Percentiles rank a stretch among this genome's conserved stretches.
These are phyloP conservation scores for Mycena vitilis DNA, from an alignment of 768 basidiomycete genomes.

Conservation along the genomic window DNA sequence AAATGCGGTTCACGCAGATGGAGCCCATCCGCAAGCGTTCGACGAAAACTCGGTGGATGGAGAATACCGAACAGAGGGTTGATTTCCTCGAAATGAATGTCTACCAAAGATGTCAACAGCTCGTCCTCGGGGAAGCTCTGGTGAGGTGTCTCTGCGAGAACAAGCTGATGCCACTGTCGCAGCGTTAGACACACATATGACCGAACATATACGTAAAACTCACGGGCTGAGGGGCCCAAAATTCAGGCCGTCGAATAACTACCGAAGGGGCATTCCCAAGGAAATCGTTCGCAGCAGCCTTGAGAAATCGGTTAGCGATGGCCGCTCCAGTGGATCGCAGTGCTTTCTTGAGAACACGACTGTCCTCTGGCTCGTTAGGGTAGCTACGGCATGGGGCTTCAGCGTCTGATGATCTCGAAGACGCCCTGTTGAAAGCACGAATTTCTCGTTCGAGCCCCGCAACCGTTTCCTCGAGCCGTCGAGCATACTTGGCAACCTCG, in stretches of 20 bases:
- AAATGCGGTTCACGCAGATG: slow-evolving; percentile 65
- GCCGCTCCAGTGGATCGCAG: no score
- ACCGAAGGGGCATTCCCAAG: no score
- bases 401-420: neutral
- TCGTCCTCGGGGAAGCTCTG: slow-evolving; percentile 61
- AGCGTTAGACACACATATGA: neutral
- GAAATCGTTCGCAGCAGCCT: no score
- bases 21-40: slow-evolving; percentile 55
- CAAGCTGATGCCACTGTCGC: slow-evolving; percentile 6
- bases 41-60: slow-evolving; percentile 73
- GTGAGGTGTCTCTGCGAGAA: slow-evolving; percentile 25
- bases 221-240: no score
- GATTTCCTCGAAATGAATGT: slow-evolving; percentile 65
- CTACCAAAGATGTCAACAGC: slow-evolving; percentile 61
- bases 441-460: neutral
- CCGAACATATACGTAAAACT: no score
- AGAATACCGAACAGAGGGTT: slow-evolving; percentile 69
- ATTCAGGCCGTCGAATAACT: no score
- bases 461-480: neutral
- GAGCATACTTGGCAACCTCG: neutral
- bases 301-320: no score
- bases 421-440: no score
- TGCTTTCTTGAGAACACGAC: no score
- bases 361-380: no score
- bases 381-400: neutral